Base-by-base conservation (phyloP, 805 yeast species). In the Candida loeiensis region DNA sequence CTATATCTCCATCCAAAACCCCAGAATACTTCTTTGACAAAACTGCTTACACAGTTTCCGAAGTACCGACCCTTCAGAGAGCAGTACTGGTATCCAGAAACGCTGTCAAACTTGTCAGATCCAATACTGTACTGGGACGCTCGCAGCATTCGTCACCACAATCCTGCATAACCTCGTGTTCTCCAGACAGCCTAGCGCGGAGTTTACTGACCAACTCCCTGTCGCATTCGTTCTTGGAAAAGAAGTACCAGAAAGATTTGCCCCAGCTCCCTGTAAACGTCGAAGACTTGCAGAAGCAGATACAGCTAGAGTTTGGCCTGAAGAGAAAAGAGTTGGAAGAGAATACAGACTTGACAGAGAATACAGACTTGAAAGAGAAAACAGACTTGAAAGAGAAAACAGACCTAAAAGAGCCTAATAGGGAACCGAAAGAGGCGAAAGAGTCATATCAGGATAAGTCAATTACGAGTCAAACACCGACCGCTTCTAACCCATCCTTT, bases 151-250 rank as follows among this genome's bases (percentile, higher is more conserved):
- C 33, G 3, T 30, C 33, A 4, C 33, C 33, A 8, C 4, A 17
- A 14, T 30, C 33, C 8, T 16, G 21, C 13, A 7, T 11, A 14
- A 14, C 13, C 4, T 28, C 31, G 4, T 16, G 14, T 13, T 28
- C 15, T n/a, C n/a, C n/a, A n/a, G n/a, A n/a, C 13, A 30, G 33
- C 13, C 16, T 18, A 4, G 21, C 21, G 4, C 4, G 33, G 12
- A 30, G 33, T 17, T 8, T 21, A 5, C 33, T 30, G 33, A 30
- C 33, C 13, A 4, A 16, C n/a, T 30, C 33, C 4, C 33, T 30
- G 33, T 21, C 33, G 6, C 8, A 8, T 30, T 18, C 33, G n/a
- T 30, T 6, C 21, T 8, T 30, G n/a, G 33, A 30, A 4, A 5
- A 6, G 12, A 28, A 8, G 21, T 11, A 14, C 5, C n/a, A 30